These are phyloP conservation scores for Aspergillus intermedius DNA, from an alignment of 2,329 filamentous ascomycete species.

Conservation along the genomic window DNA sequence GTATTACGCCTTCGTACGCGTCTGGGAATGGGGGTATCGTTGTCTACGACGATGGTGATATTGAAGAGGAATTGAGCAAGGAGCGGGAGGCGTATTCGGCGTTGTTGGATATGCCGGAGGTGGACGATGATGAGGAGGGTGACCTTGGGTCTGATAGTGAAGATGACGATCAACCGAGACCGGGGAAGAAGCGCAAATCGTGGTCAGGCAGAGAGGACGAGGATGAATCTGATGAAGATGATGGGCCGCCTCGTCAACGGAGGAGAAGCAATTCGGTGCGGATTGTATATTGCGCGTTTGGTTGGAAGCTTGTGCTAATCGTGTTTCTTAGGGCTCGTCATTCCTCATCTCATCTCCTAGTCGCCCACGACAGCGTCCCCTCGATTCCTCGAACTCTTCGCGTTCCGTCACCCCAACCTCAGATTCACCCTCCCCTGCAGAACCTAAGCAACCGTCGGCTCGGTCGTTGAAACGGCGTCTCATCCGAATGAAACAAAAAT, in stretches of 20 bases:
- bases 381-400: slow-evolving; percentile 41
- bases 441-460: slow-evolving; percentile 60
- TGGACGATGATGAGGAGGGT: slow-evolving; percentile 64
- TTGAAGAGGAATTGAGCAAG: slow-evolving; percentile 68
- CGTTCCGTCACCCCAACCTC: slow-evolving; percentile 41
- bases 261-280: slow-evolving; percentile 79
- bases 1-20: slow-evolving; percentile 64
- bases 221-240: slow-evolving; percentile 61
- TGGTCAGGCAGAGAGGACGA: slow-evolving; percentile 66
- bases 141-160: slow-evolving; percentile 56
- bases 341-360: slow-evolving; percentile 33
- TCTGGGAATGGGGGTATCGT: slow-evolving; percentile 80
- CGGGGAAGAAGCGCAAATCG: slow-evolving; percentile 66
- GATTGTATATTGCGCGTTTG: neutral
- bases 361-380: slow-evolving; percentile 33
- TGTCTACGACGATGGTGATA: slow-evolving; percentile 93
- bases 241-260: slow-evolving; percentile 69
- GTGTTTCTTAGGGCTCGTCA: slow-evolving; percentile 30
- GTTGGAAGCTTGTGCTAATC: slow-evolving; percentile 1
- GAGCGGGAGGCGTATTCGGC: slow-evolving; percentile 79
- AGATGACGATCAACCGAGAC: slow-evolving; percentile 43
- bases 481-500: slow-evolving; percentile 66
- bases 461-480: slow-evolving; percentile 66
- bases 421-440: slow-evolving; percentile 31
- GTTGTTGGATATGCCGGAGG: slow-evolving; percentile 83